Conservation (phyloP, 495 filamentous ascomycete species). For the Pseudotulostoma volvatum region DNA sequence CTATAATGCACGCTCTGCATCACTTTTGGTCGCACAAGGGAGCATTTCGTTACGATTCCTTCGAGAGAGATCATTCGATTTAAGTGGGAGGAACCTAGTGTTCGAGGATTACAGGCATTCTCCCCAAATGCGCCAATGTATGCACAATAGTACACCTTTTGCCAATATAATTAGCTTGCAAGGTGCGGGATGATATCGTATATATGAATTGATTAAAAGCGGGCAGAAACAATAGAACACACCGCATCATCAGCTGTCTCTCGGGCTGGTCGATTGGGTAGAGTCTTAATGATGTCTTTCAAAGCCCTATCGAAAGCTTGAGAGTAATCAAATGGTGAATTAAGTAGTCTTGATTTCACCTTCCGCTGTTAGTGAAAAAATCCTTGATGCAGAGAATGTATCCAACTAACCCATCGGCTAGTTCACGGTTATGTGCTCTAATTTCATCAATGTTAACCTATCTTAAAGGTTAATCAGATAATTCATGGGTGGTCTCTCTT, state of each 20-base stretch:
- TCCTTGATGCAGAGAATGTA: no score
- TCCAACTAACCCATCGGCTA: conserved; percentile 76
- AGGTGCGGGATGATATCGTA: conserved; percentile 2
- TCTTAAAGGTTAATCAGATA: background rate
- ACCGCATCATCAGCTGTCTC: conserved; percentile 48
- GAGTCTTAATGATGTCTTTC: conserved; percentile 66
- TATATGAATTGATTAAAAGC: background rate
- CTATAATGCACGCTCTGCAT: conserved; percentile 95
- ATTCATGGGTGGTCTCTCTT: background rate
- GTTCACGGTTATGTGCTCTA: conserved; percentile 69
- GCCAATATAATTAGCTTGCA: conserved; percentile 4
- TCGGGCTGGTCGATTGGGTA: conserved; percentile 45
- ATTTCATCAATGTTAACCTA: conserved; percentile 91
- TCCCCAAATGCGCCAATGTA: conserved; percentile 91
- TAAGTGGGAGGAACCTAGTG: conserved; percentile 69
- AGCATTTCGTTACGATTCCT: conserved; percentile 93
- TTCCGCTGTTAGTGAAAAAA: no score
- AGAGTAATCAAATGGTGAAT: conserved; percentile 72
- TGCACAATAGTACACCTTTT: conserved; percentile 87
- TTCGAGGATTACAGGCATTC: conserved; percentile 86
- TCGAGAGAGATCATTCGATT: conserved; percentile 96
- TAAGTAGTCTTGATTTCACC: conserved; percentile 45
- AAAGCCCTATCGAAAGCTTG: conserved; percentile 79
- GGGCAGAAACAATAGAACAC: conserved; percentile 9
- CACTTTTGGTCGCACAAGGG: conserved; percentile 86